phyloP scores from a whole-genome alignment of 495 filamentous ascomycete species.

The Aspergillus haitiensis region DNA sequence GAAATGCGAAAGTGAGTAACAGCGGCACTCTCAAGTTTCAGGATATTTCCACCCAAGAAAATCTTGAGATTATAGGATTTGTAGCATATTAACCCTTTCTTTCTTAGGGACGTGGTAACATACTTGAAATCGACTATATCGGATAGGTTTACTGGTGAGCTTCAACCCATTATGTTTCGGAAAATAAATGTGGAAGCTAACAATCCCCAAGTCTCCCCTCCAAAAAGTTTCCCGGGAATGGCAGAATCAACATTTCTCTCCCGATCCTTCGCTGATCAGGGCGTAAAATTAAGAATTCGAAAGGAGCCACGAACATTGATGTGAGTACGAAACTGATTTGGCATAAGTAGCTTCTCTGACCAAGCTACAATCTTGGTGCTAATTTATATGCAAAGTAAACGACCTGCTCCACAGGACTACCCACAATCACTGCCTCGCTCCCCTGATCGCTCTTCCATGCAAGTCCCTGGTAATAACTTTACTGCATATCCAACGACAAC shows the following conservation, averaged over 20 bases:
- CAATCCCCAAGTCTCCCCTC: conserved; percentile 57
- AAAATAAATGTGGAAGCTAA: conserved; percentile 20
- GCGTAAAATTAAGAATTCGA: conserved; percentile 81
- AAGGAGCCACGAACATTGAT: conserved; percentile 74
- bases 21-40: too few relatives aligned
- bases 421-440: conserved; percentile 41
- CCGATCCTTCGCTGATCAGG: conserved; percentile 91
- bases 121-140: conserved; percentile 72
- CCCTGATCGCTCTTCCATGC: conserved; percentile 45
- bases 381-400: conserved; percentile 40
- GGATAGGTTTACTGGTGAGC: conserved; percentile 68
- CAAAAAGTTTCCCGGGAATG: conserved; percentile 85
- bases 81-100: background rate
- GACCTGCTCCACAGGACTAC: conserved; percentile 40
- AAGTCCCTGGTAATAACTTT: conserved; percentile 36
- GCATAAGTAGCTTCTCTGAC: background rate
- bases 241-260: conserved; percentile 90
- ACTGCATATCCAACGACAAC: conserved; percentile 39
- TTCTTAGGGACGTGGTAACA: conserved; percentile 50
- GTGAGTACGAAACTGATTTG: conserved; percentile 33
- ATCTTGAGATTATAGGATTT: too few relatives aligned
- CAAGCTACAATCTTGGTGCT: background rate
- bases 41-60: too few relatives aligned
- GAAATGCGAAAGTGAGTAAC: conserved; percentile 70
- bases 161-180: conserved; percentile 1